A percentile compares a stretch with the other conserved stretches of the same genome.
These are phyloP conservation scores for Phytophthora idaei DNA, from an alignment of 352 stramenopile genomes.

Conservation along the genomic window DNA sequence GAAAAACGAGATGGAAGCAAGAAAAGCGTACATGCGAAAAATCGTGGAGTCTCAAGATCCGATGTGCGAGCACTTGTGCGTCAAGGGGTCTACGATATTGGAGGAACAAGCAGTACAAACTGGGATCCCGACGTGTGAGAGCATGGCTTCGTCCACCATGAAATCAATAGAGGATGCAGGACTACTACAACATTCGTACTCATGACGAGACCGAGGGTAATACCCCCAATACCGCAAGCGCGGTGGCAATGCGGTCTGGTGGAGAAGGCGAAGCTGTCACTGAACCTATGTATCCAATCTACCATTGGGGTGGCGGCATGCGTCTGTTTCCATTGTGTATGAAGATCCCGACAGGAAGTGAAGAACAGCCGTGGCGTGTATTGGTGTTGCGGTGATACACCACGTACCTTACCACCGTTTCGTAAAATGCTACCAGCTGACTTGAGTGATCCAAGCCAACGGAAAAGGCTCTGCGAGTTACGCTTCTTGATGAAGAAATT, in stretches of 20 bases:
- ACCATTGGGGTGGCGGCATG: slow-evolving; percentile 14
- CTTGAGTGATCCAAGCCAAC: slow-evolving; percentile 16
- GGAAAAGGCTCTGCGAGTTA: slow-evolving; percentile 18
- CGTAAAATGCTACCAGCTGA: slow-evolving; percentile 2
- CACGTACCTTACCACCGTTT: slow-evolving; percentile 1
- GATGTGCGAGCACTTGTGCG: not conserved
- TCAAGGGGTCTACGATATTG: not conserved
- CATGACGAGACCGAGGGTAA: not conserved
- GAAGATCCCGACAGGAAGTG: slow-evolving; percentile 7
- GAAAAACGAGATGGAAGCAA: not conserved
- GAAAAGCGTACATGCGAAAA: not conserved
- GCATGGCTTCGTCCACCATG: not conserved
- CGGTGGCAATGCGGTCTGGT: not conserved
- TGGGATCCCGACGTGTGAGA: not conserved
- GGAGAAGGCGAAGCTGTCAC: not conserved
- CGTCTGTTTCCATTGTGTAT: slow-evolving; percentile 6
- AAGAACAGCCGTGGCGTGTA: slow-evolving; percentile 10
- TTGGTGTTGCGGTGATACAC: slow-evolving; percentile 11
- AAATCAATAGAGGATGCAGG: not conserved
- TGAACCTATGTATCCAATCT: not conserved
- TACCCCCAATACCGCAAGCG: no score
- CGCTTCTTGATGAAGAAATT: slow-evolving; percentile 22
- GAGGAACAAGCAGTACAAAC: slow-evolving; percentile 1
- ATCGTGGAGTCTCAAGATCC: not conserved
- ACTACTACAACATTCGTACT: not conserved